Conservation (phyloP, 1,284 basidiomycete species). For the Irpex sp. region DNA sequence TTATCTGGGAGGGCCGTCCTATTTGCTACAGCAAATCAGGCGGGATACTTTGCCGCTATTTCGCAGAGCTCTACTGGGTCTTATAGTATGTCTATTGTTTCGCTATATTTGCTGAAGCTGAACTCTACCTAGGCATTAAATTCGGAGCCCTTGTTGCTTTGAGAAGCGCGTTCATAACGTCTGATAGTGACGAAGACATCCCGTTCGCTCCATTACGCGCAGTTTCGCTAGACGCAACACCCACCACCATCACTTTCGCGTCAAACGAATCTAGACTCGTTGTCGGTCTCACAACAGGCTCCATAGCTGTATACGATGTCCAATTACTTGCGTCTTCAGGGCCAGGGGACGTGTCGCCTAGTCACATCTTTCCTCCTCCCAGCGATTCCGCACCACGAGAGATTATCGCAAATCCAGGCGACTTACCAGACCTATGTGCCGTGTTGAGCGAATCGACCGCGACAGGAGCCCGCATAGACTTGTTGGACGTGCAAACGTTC, state of each 20-base stretch:
- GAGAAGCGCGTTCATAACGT: slow-evolving; percentile 42
- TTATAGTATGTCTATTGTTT: slow-evolving; percentile 29
- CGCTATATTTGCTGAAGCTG: neutral
- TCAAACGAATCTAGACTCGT: slow-evolving; percentile 55
- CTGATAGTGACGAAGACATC: slow-evolving; percentile 31
- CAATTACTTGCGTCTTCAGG: slow-evolving; percentile 43
- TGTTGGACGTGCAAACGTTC: slow-evolving; percentile 52
- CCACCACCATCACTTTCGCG: slow-evolving; percentile 52
- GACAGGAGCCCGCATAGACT: slow-evolving; percentile 27
- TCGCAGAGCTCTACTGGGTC: slow-evolving; percentile 31
- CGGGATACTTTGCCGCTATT: slow-evolving; percentile 66
- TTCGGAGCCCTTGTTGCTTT: slow-evolving; percentile 56
- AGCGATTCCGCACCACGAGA: slow-evolving; percentile 42
- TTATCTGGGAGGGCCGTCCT: slow-evolving; percentile 39
- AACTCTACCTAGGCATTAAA: slow-evolving; percentile 43
- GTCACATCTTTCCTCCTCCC: slow-evolving; percentile 44
- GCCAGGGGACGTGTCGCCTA: slow-evolving; percentile 37
- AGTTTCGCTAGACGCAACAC: slow-evolving; percentile 41
- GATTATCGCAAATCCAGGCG: slow-evolving; percentile 64
- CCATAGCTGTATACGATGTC: slow-evolving; percentile 56
- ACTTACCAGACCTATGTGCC: slow-evolving; percentile 56
- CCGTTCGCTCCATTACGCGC: slow-evolving; percentile 46
- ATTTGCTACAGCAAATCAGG: slow-evolving; percentile 54
- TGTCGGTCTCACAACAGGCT: slow-evolving; percentile 55
- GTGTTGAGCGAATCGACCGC: slow-evolving; percentile 43